Percentiles rank a stretch among this genome's conserved stretches.
Evolutionary conservation across 164 flowering plant genomes (phyloP).

Genomic region (Nelumbo lutea): DNA sequence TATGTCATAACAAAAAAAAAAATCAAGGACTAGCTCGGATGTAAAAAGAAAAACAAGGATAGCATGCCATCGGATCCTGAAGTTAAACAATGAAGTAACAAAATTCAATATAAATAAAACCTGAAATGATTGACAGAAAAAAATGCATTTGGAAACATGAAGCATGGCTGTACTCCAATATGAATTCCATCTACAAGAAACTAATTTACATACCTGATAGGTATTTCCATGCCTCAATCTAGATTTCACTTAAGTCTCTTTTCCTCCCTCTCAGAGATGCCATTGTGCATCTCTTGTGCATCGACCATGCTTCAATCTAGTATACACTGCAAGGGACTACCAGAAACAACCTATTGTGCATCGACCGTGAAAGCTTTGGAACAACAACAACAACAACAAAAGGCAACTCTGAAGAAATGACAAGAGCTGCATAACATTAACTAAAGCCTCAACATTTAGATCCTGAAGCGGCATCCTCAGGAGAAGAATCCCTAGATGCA

Average conservation of each 20-base stretch:
- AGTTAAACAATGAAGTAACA: no score
- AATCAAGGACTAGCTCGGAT: no score
- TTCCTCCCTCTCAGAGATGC: background rate
- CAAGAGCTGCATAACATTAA: background rate
- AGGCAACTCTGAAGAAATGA: background rate
- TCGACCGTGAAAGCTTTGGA: background rate
- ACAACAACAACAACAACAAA: no score
- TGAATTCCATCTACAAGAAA: no score
- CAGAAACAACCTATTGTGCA: background rate
- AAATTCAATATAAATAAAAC: no score
- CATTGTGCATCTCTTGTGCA: background rate
- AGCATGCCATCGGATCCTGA: no score
- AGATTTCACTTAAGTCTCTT: background rate
- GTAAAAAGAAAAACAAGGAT: no score
- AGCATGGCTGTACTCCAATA: no score
- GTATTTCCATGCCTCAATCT: background rate
- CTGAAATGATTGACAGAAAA: no score
- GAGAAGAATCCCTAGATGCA: constrained; percentile 42
- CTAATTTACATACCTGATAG: constrained; percentile 2
- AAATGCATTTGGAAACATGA: no score
- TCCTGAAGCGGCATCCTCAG: constrained; percentile 38
- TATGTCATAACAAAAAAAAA: no score
- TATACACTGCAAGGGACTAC: no score
- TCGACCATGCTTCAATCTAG: background rate
- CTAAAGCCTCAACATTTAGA: constrained; percentile 6